Evolutionary conservation across 2,329 filamentous ascomycete species (phyloP), one percentile per base, ranked within the genome.

Genomic region (Dryadomyces sulphureus): DNA sequence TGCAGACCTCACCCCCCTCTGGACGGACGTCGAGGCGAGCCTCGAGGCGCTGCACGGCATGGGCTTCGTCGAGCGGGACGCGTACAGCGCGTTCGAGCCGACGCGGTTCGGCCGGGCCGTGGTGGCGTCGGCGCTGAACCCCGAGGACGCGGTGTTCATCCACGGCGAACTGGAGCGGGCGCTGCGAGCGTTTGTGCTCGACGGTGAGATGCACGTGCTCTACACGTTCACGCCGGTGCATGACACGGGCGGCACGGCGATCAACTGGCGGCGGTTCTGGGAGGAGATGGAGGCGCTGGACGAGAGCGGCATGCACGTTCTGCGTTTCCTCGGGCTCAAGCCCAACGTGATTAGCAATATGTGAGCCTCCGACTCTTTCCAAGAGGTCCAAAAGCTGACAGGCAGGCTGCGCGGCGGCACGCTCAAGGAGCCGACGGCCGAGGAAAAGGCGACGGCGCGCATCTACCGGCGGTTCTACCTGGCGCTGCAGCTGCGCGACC

Each of bases 181-280:
- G 0, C 66, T 88, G 3, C 67, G 73, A 49, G 80, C 79, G 1
- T 88, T 89, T 55, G 84, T 87, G 12, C 79, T 89, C 74, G 82
- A 88, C 55, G 79, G 81, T 4, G 84, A 89, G 51, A 80, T 89
- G 77, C 84, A 88, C 55, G 72, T 85, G 12, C 70, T 87, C 41
- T 89, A 88, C 57, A 78, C 77, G 34, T 87, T 88, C 52, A 87
- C 84, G 0, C 84, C 84, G 0, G 71, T 88, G 2, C 77, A 84
- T 41, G 67, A 73, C 41, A 64, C 67, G 22, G 65, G 63, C 1
- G 45, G 41, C 4, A 16, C 30, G 0, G 38, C 67, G 8, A 70
- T 88, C 47, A 81, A 86, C 54, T 88, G 84, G 84, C 73, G 74
- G 45, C 72, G 79, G 0, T 87, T 85, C 54, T 75, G 80, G 42